Conservation (phyloP, 228 moss, liverwort and hornwort species). For the Sphagnum magellanicum region DNA sequence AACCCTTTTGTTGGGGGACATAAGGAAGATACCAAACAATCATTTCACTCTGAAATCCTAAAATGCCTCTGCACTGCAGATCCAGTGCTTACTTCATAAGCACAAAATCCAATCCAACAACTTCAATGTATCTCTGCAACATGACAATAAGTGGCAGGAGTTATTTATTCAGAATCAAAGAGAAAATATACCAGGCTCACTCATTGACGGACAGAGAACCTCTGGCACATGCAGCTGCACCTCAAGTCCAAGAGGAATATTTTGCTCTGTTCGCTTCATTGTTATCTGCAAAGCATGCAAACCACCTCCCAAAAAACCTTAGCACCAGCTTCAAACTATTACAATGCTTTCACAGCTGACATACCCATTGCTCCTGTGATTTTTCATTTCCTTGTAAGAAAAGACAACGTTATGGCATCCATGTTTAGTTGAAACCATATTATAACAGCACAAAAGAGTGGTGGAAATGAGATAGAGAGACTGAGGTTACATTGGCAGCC, state of each 20-base stretch:
- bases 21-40: too few species aligned
- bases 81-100: too few species aligned
- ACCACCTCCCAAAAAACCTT: neutral
- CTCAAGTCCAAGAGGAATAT: conserved; percentile 83
- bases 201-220: conserved; percentile 80
- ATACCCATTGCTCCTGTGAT: too few species aligned
- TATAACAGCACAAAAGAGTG: conserved; percentile 5
- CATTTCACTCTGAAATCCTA: too few species aligned
- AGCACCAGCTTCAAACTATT: too few species aligned
- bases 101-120: neutral
- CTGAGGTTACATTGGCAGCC: conserved; percentile 61
- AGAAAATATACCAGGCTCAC: conserved; percentile 79
- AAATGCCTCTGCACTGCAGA: too few species aligned
- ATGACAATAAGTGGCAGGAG: neutral
- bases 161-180: neutral
- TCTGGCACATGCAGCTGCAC: conserved; percentile 89
- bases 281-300: conserved; percentile 57
- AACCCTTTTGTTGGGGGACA: too few species aligned
- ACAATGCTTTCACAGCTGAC: too few species aligned
- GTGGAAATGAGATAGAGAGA: conserved; percentile 1
- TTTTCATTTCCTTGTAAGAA: too few species aligned
- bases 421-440: too few species aligned
- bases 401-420: too few species aligned
- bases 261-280: conserved; percentile 84
- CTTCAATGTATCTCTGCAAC: neutral